A percentile compares a stretch with the other conserved stretches of the same genome.
Conservation (phyloP, 371 early-diverging fungal genomes). For the Chytridium lagenaria region DNA sequence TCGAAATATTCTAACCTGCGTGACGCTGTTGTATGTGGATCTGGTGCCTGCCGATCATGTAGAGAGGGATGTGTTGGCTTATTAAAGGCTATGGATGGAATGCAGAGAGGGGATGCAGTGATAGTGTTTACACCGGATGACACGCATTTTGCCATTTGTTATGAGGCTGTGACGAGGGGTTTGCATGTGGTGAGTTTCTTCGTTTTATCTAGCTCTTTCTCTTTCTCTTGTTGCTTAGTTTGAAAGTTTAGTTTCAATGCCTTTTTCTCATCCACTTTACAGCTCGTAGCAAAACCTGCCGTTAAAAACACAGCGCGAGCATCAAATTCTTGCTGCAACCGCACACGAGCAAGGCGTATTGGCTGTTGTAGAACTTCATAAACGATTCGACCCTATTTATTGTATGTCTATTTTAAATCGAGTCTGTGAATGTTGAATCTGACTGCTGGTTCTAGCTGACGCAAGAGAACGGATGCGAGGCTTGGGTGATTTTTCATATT, state of each 20-base stretch:
- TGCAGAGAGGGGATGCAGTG: slow-evolving; percentile 52
- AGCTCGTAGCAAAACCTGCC: slow-evolving; percentile 58
- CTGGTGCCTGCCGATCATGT: slow-evolving; percentile 46
- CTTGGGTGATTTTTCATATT: slow-evolving; percentile 57
- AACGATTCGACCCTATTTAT: slow-evolving; percentile 61
- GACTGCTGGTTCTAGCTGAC: slow-evolving; percentile 40
- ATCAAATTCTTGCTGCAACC: slow-evolving; percentile 45
- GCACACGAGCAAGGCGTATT: slow-evolving; percentile 53
- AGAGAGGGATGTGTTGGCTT: slow-evolving; percentile 40
- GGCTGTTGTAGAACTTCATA: slow-evolving; percentile 58
- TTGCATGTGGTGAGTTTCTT: slow-evolving; percentile 49
- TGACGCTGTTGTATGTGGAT: slow-evolving; percentile 42
- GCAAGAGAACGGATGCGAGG: slow-evolving; percentile 38
- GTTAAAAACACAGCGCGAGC: slow-evolving; percentile 54
- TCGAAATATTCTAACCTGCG: slow-evolving; percentile 41
- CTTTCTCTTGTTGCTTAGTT: no score
- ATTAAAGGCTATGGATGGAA: slow-evolving; percentile 22
- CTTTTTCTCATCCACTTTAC: neutral
- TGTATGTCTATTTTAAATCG: slow-evolving; percentile 22
- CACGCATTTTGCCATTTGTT: slow-evolving; percentile 56
- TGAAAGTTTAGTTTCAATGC: no score
- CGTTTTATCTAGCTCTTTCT: neutral
- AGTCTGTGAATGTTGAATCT: no score
- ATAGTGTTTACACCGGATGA: slow-evolving; percentile 63
- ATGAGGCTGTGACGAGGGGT: slow-evolving; percentile 54